Conservation (phyloP, 1,284 basidiomycete genomes). For the Cutaneotrichosporon dermatis region DNA sequence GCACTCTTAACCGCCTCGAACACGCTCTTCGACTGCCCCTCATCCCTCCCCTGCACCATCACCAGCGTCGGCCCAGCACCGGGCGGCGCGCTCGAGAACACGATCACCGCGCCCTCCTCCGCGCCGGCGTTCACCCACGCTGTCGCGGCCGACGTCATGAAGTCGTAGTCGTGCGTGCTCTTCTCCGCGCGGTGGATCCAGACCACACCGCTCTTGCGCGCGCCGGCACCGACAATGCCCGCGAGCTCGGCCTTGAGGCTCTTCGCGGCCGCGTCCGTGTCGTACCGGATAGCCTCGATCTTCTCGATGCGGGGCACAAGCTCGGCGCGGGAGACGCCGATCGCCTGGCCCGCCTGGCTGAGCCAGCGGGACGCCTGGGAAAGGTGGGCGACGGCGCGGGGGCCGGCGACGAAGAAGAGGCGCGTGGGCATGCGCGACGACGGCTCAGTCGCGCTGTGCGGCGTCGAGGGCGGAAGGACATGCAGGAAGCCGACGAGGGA, state of each 20-base stretch:
- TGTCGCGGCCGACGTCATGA: conserved; percentile 17
- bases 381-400: conserved; percentile 63
- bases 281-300: conserved; percentile 60
- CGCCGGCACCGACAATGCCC: conserved; percentile 54
- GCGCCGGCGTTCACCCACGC: conserved; percentile 4
- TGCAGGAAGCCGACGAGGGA: conserved; percentile 42
- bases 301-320: conserved; percentile 57
- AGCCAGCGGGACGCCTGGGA: conserved; percentile 57
- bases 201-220: conserved; percentile 43
- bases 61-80: conserved; percentile 50
- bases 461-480: conserved; percentile 47
- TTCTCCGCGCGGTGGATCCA: conserved; percentile 18
- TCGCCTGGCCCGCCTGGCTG: conserved; percentile 56
- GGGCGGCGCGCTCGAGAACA: conserved; percentile 32
- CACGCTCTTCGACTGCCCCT: conserved; percentile 57
- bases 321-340: conserved; percentile 55
- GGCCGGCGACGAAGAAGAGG: conserved; percentile 74
- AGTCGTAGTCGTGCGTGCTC: conserved; percentile 44
- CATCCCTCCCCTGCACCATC: conserved; percentile 60
- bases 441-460: conserved; percentile 48
- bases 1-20: conserved; percentile 56
- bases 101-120: conserved; percentile 47
- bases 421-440: conserved; percentile 59
- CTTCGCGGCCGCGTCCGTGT: conserved; percentile 59
- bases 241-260: conserved; percentile 67